Evolutionary conservation across 768 basidiomycete species (phyloP).

Genomic region (Dacryopinax spathularia): DNA sequence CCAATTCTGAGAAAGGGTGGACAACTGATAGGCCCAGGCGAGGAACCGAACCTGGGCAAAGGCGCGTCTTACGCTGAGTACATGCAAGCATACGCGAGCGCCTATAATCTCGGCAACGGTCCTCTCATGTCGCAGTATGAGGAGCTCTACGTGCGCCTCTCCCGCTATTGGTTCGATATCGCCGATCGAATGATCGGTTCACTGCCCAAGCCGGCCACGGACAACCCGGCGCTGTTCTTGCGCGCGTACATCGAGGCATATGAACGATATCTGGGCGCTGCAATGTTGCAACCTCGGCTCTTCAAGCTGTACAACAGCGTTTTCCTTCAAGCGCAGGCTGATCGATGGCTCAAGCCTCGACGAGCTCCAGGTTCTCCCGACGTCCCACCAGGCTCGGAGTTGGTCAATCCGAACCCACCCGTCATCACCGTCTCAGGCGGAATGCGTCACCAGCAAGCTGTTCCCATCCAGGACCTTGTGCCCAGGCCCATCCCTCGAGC

Average conservation of each 20-base stretch:
- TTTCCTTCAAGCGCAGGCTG: neutral
- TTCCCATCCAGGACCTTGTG: neutral
- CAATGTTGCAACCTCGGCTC: neutral
- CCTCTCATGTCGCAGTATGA: neutral
- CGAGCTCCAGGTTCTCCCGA: neutral
- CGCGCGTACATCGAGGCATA: neutral
- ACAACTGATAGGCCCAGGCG: neutral
- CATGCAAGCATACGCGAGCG: neutral
- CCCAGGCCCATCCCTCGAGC: neutral
- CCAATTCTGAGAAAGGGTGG: no score
- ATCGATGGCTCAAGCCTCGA: neutral
- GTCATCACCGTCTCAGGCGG: neutral
- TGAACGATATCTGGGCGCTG: neutral
- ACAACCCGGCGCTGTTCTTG: neutral
- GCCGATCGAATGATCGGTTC: neutral
- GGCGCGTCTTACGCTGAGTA: neutral
- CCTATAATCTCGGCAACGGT: neutral
- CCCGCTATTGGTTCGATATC: neutral
- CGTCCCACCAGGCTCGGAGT: neutral
- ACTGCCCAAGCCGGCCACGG: neutral
- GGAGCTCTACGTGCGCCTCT: neutral
- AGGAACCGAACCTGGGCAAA: neutral
- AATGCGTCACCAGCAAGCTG: neutral
- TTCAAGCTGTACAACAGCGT: neutral
- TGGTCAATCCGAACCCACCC: neutral